Base-by-base conservation (phyloP, 1,284 basidiomycete genomes). In the Ganoderma sinense region DNA sequence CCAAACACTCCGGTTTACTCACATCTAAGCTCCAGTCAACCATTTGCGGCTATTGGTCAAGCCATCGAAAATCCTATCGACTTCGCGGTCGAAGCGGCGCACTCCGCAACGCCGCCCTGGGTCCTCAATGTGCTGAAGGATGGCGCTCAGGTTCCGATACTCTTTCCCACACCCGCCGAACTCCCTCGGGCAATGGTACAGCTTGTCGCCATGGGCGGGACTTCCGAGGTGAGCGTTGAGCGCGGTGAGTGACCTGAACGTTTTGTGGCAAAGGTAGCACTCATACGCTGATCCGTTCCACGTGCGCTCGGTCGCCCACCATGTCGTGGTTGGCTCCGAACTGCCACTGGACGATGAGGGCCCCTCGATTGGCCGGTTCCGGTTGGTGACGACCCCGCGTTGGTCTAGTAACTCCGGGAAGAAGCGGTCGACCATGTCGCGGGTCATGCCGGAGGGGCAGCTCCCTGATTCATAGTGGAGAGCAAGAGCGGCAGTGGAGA, bases 241-340 rank as follows among this genome's bases (percentile, higher is more conserved):
- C 43, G 69, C 70, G 18, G 20, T 13, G 31, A 74, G 70, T 16
- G 65, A 41, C 23, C 40, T 14, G 66, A 67, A 74, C 48, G 55
- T 58, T 53, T 62, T 56, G 62, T 74, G 71, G 60, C 73, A 74
- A 62, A 84, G 73, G 69, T 82, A 79, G 74, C 83, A 84, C 71
- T 83, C 82, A 75, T 79, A 84, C 11, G 73, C 73, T 10, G 16
- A 0, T 6, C 81, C 81, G 67, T 84, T 82, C 78, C 78, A 83
- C 10, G 80, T 76, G 23, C 68, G 75, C 26, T 77, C 72, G 13
- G 81, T 82, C 40, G 81, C 81, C 70, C 71, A 76, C 29, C n/a
- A n/a, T n/a, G n/a, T n/a, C n/a, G n/a, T n/a, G n/a, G 39, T 58
- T 56, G 74, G 68, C 69, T n/a, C n/a, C n/a, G n/a, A n/a, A n/a